Evolutionary conservation across 2,329 filamentous ascomycete species (phyloP).

Genomic region (Huntiella abstrusa): DNA sequence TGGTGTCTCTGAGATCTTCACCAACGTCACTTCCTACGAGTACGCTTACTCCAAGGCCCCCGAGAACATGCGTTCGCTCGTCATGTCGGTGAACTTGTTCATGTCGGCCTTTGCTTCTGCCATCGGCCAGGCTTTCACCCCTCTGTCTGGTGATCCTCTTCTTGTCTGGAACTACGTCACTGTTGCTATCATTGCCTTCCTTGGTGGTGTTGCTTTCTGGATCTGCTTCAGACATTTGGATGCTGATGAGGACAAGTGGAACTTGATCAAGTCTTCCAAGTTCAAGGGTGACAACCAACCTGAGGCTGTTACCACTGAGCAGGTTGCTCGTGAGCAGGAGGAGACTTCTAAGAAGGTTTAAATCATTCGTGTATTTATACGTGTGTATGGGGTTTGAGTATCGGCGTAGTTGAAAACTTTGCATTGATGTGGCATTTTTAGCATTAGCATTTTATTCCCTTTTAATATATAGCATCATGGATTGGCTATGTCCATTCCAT

Average conservation of each 20-base stretch:
- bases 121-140: constrained; percentile 48
- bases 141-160: constrained; percentile 42
- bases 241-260: constrained; percentile 47
- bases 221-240: constrained; percentile 47
- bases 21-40: constrained; percentile 44
- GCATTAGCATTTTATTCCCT: too few species aligned
- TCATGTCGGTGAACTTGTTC: constrained; percentile 50
- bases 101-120: constrained; percentile 52
- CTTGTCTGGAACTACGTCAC: constrained; percentile 54
- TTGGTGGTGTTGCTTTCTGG: constrained; percentile 50
- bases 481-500: too few species aligned
- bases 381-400: too few species aligned
- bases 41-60: constrained; percentile 65
- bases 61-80: constrained; percentile 63
- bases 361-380: not conserved
- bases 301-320: constrained; percentile 13
- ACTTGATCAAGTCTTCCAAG: constrained; percentile 34
- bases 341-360: constrained; percentile 8
- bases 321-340: constrained; percentile 2
- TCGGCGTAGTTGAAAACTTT: too few species aligned
- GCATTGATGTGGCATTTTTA: too few species aligned
- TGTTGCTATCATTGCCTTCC: constrained; percentile 41
- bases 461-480: too few species aligned
- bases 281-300: constrained; percentile 24
- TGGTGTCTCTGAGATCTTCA: constrained; percentile 33